Percentiles rank a stretch among this genome's conserved stretches.
phyloP scores from a whole-genome alignment of 1,139 yeast genomes.

The Debaryomycetaceae sp. region DNA sequence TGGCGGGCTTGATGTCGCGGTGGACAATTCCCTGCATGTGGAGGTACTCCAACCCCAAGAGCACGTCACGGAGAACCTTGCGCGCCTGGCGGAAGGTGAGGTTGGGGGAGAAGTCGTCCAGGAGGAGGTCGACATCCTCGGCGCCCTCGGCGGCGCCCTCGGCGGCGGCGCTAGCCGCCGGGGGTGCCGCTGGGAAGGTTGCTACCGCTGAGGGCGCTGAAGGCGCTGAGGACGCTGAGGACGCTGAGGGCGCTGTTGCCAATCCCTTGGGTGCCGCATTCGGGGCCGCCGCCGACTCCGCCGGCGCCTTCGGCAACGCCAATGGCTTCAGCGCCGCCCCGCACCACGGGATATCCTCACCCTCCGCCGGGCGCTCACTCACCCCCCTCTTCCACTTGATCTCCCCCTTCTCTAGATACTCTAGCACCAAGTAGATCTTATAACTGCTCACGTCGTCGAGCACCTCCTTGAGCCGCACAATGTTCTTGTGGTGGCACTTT shows the following conservation, averaged over 20 bases:
- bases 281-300: constrained; percentile 38
- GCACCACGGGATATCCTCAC: constrained; percentile 36
- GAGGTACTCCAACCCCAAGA: constrained; percentile 85
- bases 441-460: constrained; percentile 80
- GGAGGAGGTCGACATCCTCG: constrained; percentile 34
- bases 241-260: no score
- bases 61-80: constrained; percentile 75
- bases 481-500: constrained; percentile 86
- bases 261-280: constrained; percentile 44
- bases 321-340: constrained; percentile 13
- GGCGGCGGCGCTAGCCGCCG: background rate
- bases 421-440: constrained; percentile 86
- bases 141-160: constrained; percentile 13
- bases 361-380: constrained; percentile 1
- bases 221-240: no score
- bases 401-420: constrained; percentile 90
- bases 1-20: constrained; percentile 97
- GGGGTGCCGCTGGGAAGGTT: constrained; percentile 2
- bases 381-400: constrained; percentile 67
- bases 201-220: no score
- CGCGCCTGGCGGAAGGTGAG: constrained; percentile 65
- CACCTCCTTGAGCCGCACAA: constrained; percentile 82
- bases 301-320: constrained; percentile 16
- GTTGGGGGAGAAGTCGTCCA: constrained; percentile 50
- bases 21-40: constrained; percentile 94